Base-by-base conservation (phyloP, 1,284 basidiomycete species). In the Ganoderma boninense region DNA sequence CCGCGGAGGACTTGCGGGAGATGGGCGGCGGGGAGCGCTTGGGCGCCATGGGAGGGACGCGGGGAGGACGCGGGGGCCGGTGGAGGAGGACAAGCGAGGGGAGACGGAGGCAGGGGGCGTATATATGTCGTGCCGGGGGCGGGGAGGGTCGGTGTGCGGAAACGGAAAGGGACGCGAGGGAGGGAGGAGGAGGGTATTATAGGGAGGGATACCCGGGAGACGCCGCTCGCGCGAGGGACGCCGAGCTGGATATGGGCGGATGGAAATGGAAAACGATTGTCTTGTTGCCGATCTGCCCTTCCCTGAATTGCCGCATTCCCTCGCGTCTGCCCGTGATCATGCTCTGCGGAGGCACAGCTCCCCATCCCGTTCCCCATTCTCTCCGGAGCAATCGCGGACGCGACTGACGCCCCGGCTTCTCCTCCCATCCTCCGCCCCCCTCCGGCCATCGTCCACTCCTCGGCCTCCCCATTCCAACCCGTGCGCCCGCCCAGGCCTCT, bases 201-300 rank as follows among this genome's bases (percentile, higher is more conserved):
- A 72, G 52, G 60, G 44, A 42, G 49, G 7, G 63, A 67, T 54
- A 46, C 59, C 60, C 54, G 61, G 70, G 49, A 69, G 71, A 67
- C 71, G 71, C 71, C 68, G 71, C 63, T 26, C 56, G 43, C 60
- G 65, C 57, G 65, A 64, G 65, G 66, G 54, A 66, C 65, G 67
- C 63, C 68, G 62, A 64, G 67, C 26, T 63, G 32, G 56, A 57
- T 57, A 57, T 57, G 56, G 56, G 56, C 56, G n/a, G 57, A 35
- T 69, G 44, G 72, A 67, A 69, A 73, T 71, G 71, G 72, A 69
- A 64, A 68, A 68, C 68, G 72, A 73, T 73, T 73, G 65, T 67
- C 72, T 66, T 54, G 66, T 69, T 65, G 66, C 35, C 68, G 72
- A 73, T 73, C 72, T 73, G 67, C 72, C 64, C 69, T 65, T 69